phyloP scores from a whole-genome alignment of 2,329 filamentous ascomycete genomes.

The Ophiosphaerella korrae region DNA sequence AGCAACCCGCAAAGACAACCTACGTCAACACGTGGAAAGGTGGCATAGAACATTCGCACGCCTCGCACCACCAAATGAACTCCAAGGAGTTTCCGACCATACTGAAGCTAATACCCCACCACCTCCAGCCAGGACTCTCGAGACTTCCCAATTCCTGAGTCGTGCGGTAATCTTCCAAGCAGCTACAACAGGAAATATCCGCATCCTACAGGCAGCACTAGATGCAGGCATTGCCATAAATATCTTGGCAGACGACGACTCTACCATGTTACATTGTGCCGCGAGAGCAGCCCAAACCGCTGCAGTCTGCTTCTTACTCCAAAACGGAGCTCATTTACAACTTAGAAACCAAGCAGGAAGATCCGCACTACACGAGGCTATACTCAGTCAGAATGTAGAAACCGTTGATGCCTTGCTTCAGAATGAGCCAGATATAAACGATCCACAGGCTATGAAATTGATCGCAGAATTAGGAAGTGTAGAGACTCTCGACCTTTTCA shows the following conservation, averaged over 20 bases:
- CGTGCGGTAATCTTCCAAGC: background rate
- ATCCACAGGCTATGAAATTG: background rate
- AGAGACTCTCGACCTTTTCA: background rate
- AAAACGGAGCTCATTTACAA: background rate
- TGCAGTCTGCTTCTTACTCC: conserved; percentile 2
- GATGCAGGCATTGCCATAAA: conserved; percentile 2
- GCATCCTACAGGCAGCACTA: background rate
- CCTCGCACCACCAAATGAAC: no score
- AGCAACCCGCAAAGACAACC: background rate
- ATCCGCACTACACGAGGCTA: conserved; percentile 13
- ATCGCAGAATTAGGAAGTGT: background rate
- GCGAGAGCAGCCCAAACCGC: conserved; percentile 13
- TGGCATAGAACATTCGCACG: background rate
- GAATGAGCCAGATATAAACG: background rate
- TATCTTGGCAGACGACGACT: conserved; percentile 10
- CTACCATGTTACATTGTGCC: conserved; percentile 19
- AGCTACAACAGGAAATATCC: background rate
- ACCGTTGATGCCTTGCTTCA: background rate
- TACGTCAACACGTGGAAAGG: background rate
- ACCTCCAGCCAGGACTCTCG: no score
- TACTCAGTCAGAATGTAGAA: background rate
- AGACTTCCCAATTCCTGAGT: background rate
- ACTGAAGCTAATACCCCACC: no score
- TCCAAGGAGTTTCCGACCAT: no score
- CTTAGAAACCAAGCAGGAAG: conserved; percentile 1